A percentile compares a stretch with the other conserved stretches of the same genome.
These are phyloP conservation scores for Wickerhamiella siamensis DNA, from an alignment of 805 yeast genomes.

Conservation along the genomic window DNA sequence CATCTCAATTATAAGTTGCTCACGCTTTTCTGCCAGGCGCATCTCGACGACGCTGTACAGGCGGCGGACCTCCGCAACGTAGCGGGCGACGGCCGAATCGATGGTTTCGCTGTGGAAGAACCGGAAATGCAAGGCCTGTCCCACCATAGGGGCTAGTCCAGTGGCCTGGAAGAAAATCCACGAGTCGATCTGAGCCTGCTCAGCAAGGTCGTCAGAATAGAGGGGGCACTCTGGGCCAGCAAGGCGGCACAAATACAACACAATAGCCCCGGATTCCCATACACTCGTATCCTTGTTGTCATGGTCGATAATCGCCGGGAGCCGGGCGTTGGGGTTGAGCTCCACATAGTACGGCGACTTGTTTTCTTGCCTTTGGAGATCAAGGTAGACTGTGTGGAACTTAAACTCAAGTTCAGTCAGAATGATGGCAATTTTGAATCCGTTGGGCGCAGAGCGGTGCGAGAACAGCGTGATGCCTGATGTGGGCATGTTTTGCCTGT, in stretches of 20 bases:
- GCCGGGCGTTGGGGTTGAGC: slow-evolving; percentile 92
- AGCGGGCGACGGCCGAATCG: slow-evolving; percentile 79
- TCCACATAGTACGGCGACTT: slow-evolving; percentile 85
- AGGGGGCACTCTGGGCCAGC: slow-evolving; percentile 50
- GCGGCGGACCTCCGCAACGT: slow-evolving; percentile 81
- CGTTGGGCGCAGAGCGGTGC: slow-evolving; percentile 88
- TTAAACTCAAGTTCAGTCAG: slow-evolving; percentile 67
- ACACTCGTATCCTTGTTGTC: slow-evolving; percentile 61
- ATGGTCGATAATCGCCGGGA: slow-evolving; percentile 89
- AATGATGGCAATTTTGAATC: slow-evolving; percentile 87
- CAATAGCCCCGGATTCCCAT: slow-evolving; percentile 94
- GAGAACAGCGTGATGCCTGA: slow-evolving; percentile 74
- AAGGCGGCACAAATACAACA: slow-evolving; percentile 59
- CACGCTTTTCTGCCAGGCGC: slow-evolving; percentile 88
- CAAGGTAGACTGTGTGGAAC: slow-evolving; percentile 70
- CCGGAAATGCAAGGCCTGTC: slow-evolving; percentile 88
- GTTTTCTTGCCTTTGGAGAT: slow-evolving; percentile 79
- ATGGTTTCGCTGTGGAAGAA: slow-evolving; percentile 62
- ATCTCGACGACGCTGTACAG: slow-evolving; percentile 90
- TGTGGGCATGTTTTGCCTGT: slow-evolving; percentile 60
- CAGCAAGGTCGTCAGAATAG: slow-evolving; percentile 66
- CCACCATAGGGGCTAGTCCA: slow-evolving; percentile 98
- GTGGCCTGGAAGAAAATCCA: slow-evolving; percentile 94
- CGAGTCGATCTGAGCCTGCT: slow-evolving; percentile 69
- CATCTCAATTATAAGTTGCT: slow-evolving; percentile 75